phyloP scores from a whole-genome alignment of 2,329 filamentous ascomycete species.

The Ophiocordyceps camponoti-saundersi region DNA sequence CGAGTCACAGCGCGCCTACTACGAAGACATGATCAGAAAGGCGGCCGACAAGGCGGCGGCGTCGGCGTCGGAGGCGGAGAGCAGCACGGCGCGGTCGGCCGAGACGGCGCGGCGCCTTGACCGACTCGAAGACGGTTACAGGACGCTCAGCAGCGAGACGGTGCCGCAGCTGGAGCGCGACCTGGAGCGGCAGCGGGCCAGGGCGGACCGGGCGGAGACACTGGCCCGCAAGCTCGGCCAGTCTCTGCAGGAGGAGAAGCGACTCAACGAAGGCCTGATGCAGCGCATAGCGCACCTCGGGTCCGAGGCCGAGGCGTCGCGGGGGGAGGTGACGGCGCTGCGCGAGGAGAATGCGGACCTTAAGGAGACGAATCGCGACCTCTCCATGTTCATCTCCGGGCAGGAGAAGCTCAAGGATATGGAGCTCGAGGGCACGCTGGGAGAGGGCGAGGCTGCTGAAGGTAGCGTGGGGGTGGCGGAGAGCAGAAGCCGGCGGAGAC shows the following conservation, averaged over 20 bases:
- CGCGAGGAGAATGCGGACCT: slow-evolving; percentile 53
- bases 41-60: slow-evolving; percentile 76
- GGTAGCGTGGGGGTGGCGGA: slow-evolving; percentile 53
- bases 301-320: slow-evolving; percentile 39
- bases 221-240: slow-evolving; percentile 61
- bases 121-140: slow-evolving; percentile 26
- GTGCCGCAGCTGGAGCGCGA: slow-evolving; percentile 58
- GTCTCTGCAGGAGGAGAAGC: slow-evolving; percentile 73
- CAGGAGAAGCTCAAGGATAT: slow-evolving; percentile 64
- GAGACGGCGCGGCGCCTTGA: slow-evolving; percentile 31
- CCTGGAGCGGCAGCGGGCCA: slow-evolving; percentile 47
- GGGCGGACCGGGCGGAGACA: slow-evolving; percentile 54
- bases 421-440: slow-evolving; percentile 38
- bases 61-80: slow-evolving; percentile 50
- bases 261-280: slow-evolving; percentile 65
- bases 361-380: slow-evolving; percentile 70
- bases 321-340: slow-evolving; percentile 37
- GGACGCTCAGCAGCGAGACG: slow-evolving; percentile 34
- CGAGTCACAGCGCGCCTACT: slow-evolving; percentile 83
- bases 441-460: slow-evolving; percentile 57
- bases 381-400: slow-evolving; percentile 75
- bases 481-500: slow-evolving; percentile 36
- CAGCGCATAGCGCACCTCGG: slow-evolving; percentile 63
- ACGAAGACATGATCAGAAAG: slow-evolving; percentile 79
- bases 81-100: slow-evolving; percentile 33